phyloP scores from a whole-genome alignment of 139 green algal genomes.

The Nannochloris sp. region DNA sequence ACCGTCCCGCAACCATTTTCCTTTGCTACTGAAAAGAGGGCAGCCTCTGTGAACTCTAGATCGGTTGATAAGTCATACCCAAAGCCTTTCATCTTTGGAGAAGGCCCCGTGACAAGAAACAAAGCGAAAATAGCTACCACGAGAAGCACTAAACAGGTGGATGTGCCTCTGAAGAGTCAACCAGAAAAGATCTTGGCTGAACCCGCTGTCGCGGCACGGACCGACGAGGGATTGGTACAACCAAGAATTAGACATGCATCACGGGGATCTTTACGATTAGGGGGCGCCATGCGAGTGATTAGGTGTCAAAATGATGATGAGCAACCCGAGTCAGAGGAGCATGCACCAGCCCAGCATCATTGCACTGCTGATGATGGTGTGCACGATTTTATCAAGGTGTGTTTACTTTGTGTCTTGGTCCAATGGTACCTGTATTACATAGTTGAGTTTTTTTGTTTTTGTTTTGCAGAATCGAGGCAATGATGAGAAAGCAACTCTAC shows the following conservation, averaged over 20 bases:
- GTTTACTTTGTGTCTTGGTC: background rate
- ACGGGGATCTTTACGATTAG: background rate
- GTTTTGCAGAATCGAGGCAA: background rate
- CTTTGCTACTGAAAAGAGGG: slow-evolving; percentile 31
- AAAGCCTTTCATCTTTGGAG: slow-evolving; percentile 6
- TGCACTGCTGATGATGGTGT: background rate
- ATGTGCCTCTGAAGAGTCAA: background rate
- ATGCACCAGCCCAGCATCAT: background rate
- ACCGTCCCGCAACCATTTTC: slow-evolving; percentile 46
- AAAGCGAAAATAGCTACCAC: background rate
- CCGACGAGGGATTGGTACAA: too few relatives aligned
- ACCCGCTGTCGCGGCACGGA: too few relatives aligned
- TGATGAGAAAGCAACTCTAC: background rate
- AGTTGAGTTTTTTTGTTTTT: background rate
- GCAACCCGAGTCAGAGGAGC: background rate
- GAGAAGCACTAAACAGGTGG: too few relatives aligned
- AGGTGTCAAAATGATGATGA: background rate
- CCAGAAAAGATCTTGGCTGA: background rate
- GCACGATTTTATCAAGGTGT: slow-evolving; percentile 7
- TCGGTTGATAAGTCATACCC: background rate
- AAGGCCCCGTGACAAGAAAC: slow-evolving; percentile 4
- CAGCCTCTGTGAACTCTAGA: background rate
- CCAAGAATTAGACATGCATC: background rate
- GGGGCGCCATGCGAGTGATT: slow-evolving; percentile 4
- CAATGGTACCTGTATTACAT: background rate